phyloP scores from a whole-genome alignment of 805 yeast genomes.

The Hanseniaspora lachancei region DNA sequence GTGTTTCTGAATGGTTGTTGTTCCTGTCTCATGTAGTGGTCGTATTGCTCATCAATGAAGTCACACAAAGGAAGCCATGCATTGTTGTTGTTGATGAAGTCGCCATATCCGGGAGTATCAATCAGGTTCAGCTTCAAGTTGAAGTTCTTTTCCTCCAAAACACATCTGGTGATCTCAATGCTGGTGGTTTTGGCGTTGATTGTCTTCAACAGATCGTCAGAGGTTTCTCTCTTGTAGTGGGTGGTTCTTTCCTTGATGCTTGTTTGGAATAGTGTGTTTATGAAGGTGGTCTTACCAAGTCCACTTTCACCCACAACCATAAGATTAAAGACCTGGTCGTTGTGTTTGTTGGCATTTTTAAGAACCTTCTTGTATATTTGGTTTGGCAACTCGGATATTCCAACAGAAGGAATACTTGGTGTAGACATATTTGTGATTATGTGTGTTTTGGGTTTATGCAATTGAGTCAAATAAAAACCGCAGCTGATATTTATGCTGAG shows the following conservation, averaged over 20 bases:
- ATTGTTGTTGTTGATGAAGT: conserved; percentile 70
- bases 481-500: no score
- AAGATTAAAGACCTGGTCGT: conserved; percentile 54
- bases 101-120: conserved; percentile 93
- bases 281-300: conserved; percentile 80
- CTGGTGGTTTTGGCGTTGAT: conserved; percentile 58
- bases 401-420: conserved; percentile 32
- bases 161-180: conserved; percentile 66
- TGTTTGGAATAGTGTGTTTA: conserved; percentile 74
- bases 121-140: conserved; percentile 62
- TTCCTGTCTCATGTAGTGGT: conserved; percentile 77
- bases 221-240: conserved; percentile 21
- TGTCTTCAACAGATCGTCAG: conserved; percentile 26
- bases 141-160: conserved; percentile 73
- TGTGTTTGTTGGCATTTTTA: conserved; percentile 38
- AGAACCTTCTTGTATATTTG: conserved; percentile 60
- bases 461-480: not conserved
- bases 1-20: conserved; percentile 68
- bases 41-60: conserved; percentile 85
- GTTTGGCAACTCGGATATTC: conserved; percentile 60
- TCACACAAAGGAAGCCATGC: conserved; percentile 80
- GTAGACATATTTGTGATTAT: not conserved
- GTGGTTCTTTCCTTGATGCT: conserved; percentile 38
- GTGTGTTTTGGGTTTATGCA: not conserved
- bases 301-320: conserved; percentile 91